Evolutionary conservation across 352 stramenopile species (phyloP).

Genomic region (Pythium coloratum): DNA sequence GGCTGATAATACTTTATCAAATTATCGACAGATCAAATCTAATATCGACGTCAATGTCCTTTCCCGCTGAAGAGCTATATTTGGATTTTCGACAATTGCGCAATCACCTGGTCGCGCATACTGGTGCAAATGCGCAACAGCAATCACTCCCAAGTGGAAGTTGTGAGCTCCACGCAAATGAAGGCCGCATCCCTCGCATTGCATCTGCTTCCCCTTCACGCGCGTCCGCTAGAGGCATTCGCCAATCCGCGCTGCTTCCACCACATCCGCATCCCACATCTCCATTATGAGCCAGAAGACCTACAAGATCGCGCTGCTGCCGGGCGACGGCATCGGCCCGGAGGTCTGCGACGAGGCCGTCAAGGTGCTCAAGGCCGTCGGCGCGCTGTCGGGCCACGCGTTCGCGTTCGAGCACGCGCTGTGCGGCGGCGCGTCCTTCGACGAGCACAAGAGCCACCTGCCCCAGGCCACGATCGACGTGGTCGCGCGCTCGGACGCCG

Average conservation of each 20-base stretch:
- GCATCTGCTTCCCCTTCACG: not conserved
- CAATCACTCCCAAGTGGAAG: conserved; percentile 31
- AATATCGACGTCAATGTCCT: not conserved
- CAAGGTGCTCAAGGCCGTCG: conserved; percentile 85
- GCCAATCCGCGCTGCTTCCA: not conserved
- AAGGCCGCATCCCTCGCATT: not conserved
- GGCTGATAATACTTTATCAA: not conserved
- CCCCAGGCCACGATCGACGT: conserved; percentile 93
- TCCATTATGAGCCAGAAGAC: conserved; percentile 40
- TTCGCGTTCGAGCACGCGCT: conserved; percentile 94
- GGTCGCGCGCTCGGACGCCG: conserved; percentile 87
- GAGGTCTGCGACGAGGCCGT: conserved; percentile 97
- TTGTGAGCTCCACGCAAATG: conserved; percentile 10
- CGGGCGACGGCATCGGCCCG: conserved; percentile 98
- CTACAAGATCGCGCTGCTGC: conserved; percentile 94
- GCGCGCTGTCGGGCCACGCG: conserved; percentile 82
- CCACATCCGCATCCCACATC: not conserved
- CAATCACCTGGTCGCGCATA: conserved; percentile 9
- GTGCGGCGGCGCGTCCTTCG: conserved; percentile 96
- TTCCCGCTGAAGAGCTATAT: not conserved
- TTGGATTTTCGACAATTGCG: conserved; percentile 11
- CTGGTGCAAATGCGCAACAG: conserved; percentile 18
- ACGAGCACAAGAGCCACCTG: conserved; percentile 90
- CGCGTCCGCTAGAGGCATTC: conserved; percentile 2
- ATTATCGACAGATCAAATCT: not conserved